These are phyloP conservation scores for Ceratocystiopsis minuta DNA, from an alignment of 2,329 filamentous ascomycete genomes.

Conservation along the genomic window DNA sequence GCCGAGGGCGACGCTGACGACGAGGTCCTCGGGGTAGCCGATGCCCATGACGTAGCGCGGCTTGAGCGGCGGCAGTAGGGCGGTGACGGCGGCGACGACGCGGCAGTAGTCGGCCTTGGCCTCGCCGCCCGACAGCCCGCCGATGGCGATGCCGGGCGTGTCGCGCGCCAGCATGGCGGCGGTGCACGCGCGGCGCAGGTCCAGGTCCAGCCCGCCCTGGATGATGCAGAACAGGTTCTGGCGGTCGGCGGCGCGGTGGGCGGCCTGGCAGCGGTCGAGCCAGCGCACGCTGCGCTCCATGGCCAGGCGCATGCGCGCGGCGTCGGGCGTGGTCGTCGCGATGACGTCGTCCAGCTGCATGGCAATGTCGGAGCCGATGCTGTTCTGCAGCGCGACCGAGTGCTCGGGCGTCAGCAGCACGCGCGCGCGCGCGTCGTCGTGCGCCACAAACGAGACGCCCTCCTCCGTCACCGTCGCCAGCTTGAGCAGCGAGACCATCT, in stretches of 20 bases:
- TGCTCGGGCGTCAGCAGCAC: slow-evolving; percentile 97
- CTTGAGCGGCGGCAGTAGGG: slow-evolving; percentile 69
- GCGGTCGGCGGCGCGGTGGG: slow-evolving; percentile 62
- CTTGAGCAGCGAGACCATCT: slow-evolving; percentile 94
- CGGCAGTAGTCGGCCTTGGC: slow-evolving; percentile 84
- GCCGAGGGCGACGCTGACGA: slow-evolving; percentile 82
- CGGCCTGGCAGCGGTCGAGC: slow-evolving; percentile 86
- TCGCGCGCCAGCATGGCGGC: slow-evolving; percentile 72
- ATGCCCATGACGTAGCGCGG: slow-evolving; percentile 99
- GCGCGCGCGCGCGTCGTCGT: slow-evolving; percentile 84
- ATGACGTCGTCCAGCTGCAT: slow-evolving; percentile 99
- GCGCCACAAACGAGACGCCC: slow-evolving; percentile 87
- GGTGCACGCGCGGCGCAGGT: slow-evolving; percentile 70
- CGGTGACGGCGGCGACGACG: slow-evolving; percentile 76
- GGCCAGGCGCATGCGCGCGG: slow-evolving; percentile 73
- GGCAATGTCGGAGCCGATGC: slow-evolving; percentile 94
- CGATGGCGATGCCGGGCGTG: slow-evolving; percentile 92
- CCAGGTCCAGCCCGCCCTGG: slow-evolving; percentile 80
- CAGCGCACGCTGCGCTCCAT: slow-evolving; percentile 91
- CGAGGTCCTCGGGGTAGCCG: slow-evolving; percentile 86
- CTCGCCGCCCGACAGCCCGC: slow-evolving; percentile 85
- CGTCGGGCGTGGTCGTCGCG: slow-evolving; percentile 84
- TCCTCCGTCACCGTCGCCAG: slow-evolving; percentile 89
- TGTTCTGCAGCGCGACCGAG: slow-evolving; percentile 89
- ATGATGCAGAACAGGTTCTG: slow-evolving; percentile 99